A percentile compares a stretch with the other conserved stretches of the same genome.
These are phyloP conservation scores for Angomonas ambiguus DNA, from an alignment of 208 protist genomes.

Conservation along the genomic window DNA sequence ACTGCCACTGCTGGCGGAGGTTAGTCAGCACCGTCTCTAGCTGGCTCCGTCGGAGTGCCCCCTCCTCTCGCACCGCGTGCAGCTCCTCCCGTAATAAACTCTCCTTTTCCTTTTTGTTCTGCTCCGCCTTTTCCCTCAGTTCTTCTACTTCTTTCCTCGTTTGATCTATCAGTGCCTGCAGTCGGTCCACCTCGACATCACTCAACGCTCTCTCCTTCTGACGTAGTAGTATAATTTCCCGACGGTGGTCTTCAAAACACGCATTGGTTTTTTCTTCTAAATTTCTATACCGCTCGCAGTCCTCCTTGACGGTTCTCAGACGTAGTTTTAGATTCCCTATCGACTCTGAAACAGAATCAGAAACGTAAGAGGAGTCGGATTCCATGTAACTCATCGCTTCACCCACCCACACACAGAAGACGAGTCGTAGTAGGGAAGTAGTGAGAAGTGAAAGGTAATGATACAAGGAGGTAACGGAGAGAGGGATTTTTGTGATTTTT, in stretches of 20 bases:
- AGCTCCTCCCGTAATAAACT: constrained; percentile 22
- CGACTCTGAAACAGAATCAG: background rate
- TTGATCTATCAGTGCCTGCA: constrained; percentile 43
- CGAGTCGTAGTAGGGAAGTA: background rate
- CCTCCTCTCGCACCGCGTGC: constrained; percentile 16
- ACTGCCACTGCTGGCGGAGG: constrained; percentile 25
- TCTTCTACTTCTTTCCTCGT: constrained; percentile 19
- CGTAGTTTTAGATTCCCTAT: constrained; percentile 40
- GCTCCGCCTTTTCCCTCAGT: constrained; percentile 24
- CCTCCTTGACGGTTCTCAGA: constrained; percentile 42
- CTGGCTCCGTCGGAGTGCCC: constrained; percentile 5
- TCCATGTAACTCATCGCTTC: background rate
- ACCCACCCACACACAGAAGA: background rate
- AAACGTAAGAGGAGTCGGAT: background rate
- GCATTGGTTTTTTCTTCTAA: constrained; percentile 34
- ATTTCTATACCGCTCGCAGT: constrained; percentile 37
- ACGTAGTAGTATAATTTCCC: constrained; percentile 58
- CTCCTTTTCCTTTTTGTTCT: constrained; percentile 17
- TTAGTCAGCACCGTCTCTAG: constrained; percentile 23
- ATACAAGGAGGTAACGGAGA: background rate
- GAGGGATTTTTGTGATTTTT: background rate
- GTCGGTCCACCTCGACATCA: constrained; percentile 41
- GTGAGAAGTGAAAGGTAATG: background rate
- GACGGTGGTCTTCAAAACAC: constrained; percentile 63
- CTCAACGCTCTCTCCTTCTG: constrained; percentile 65